Conservation (phyloP, 2,329 filamentous ascomycete species). For the Colletotrichum sp. region DNA sequence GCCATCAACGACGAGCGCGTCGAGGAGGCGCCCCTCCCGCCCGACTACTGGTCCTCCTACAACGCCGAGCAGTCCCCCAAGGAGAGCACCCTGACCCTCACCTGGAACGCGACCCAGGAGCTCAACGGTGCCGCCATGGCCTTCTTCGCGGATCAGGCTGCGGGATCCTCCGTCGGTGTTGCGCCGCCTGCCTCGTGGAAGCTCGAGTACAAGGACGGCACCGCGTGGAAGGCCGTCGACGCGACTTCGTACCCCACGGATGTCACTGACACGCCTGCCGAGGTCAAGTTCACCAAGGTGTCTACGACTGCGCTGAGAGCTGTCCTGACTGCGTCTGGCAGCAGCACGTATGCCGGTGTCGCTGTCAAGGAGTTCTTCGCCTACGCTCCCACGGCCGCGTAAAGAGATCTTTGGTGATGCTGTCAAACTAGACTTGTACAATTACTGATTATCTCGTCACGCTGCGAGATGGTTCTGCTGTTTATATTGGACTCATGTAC, state of each 20-base stretch:
- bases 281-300: constrained; percentile 31
- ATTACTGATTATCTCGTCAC: background rate
- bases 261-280: constrained; percentile 29
- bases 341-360: constrained; percentile 25
- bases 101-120: constrained; percentile 31
- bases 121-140: constrained; percentile 33
- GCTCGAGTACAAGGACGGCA: constrained; percentile 27
- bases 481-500: background rate
- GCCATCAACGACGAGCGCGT: constrained; percentile 37
- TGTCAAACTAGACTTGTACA: background rate
- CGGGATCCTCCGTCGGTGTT: constrained; percentile 32
- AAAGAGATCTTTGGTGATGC: background rate
- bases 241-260: constrained; percentile 27
- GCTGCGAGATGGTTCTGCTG: background rate
- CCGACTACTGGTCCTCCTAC: constrained; percentile 42
- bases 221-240: constrained; percentile 26
- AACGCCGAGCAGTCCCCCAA: constrained; percentile 32
- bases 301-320: constrained; percentile 29
- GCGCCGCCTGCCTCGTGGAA: constrained; percentile 32
- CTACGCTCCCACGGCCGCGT: constrained; percentile 1
- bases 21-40: constrained; percentile 34
- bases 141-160: constrained; percentile 35
- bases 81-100: constrained; percentile 33
- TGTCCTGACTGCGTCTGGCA: constrained; percentile 27
- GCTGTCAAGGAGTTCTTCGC: constrained; percentile 32